Evolutionary conservation across 495 filamentous ascomycete genomes (phyloP).

Genomic region (Aspergillus haitiensis): DNA sequence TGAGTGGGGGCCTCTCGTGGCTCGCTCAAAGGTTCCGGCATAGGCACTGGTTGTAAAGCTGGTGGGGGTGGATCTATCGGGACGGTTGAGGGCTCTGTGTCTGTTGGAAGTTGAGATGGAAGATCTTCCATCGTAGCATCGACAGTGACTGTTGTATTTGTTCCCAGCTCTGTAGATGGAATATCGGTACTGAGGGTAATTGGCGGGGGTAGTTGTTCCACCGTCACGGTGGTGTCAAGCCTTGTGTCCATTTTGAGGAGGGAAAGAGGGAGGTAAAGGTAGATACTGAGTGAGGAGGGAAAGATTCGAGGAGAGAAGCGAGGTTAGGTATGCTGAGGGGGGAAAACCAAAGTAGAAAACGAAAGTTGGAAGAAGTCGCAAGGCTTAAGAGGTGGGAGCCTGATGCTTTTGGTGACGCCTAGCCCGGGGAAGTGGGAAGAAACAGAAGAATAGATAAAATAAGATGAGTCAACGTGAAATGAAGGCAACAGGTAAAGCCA

Average conservation of each 20-base stretch:
- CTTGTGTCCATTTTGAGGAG: conserved; percentile 31
- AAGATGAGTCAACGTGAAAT: conserved; percentile 14
- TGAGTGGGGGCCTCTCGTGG: conserved; percentile 5
- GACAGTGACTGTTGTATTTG: conserved; percentile 8
- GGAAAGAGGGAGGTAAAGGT: conserved; percentile 9
- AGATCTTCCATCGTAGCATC: conserved; percentile 11
- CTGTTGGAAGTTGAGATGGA: conserved; percentile 3
- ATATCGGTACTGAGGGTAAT: conserved; percentile 19
- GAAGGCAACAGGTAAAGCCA: conserved; percentile 8
- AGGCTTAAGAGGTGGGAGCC: not conserved
- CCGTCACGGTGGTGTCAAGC: conserved; percentile 17
- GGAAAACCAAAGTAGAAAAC: conserved; percentile 7
- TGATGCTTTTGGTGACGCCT: not conserved
- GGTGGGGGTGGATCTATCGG: conserved; percentile 2
- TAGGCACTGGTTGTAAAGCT: conserved; percentile 3
- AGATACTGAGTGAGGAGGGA: conserved; percentile 9
- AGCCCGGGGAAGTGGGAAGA: not conserved
- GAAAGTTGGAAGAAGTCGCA: not conserved
- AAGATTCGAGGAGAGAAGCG: not conserved
- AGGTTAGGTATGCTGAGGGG: not conserved
- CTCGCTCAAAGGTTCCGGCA: conserved; percentile 1
- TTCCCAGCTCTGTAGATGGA: conserved; percentile 9
- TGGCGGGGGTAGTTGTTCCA: conserved; percentile 21
- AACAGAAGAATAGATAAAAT: not conserved
- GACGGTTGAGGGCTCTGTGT: not conserved